Base-by-base conservation (phyloP, 495 filamentous ascomycete genomes). In the Xylaria acuta region DNA sequence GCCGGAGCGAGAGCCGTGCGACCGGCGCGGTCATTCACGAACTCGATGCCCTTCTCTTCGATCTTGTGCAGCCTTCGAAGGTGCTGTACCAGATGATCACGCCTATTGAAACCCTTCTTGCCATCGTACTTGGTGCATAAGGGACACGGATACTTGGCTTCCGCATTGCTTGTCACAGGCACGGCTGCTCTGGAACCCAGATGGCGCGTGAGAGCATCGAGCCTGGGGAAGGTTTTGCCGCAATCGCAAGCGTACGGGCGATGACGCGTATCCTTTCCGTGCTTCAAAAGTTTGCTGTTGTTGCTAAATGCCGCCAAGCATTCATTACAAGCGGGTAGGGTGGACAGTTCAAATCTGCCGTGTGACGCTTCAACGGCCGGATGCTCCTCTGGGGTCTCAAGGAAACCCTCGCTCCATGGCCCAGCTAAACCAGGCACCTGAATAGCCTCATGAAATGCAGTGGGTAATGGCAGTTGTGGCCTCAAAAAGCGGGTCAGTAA, bases 401-500 rank as follows among this genome's bases (percentile, higher is more conserved):
- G 25, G 1, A 16, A 5, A 25, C 11, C 49, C 16, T n/a, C n/a
- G n/a, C n/a, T n/a, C n/a, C n/a, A n/a, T n/a, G 25, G 6, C 0
- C 25, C 12, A 56, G 27, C 11, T 22, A 9, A 8, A 27, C 22
- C 22, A 53, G 22, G n/a, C n/a, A n/a, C n/a, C n/a, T n/a, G n/a
- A n/a, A n/a, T n/a, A n/a, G n/a, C n/a, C n/a, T n/a, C n/a, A n/a
- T n/a, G n/a, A n/a, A n/a, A n/a, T n/a, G n/a, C n/a, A n/a, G n/a
- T n/a, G n/a, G n/a, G n/a, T n/a, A n/a, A n/a, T n/a, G n/a, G n/a
- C n/a, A n/a, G 51, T 56, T 56, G 53, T 56, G 53, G 53, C 53
- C 53, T 56, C 53, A 56, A 56, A 56, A 56, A 18, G 53, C 3
- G 25, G 53, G 53, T 56, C n/a, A 56, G 53, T 56, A 56, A 56